Conservation (phyloP, 805 yeast genomes). For the Candida namnaoensis region DNA sequence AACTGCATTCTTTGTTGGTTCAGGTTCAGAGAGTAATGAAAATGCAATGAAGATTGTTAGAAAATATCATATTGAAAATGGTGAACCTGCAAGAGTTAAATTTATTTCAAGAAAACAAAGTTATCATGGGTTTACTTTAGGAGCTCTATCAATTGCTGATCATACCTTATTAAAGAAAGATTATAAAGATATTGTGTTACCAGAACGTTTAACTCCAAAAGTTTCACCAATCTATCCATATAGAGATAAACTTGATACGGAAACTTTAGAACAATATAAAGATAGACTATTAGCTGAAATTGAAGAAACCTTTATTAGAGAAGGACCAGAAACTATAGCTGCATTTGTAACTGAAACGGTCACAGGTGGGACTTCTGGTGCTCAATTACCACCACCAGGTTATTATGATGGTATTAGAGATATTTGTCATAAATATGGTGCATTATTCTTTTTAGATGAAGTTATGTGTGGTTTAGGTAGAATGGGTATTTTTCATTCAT, state of each 20-base stretch:
- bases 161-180: neutral
- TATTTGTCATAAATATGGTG: conserved; percentile 42
- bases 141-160: conserved; percentile 32
- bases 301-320: conserved; percentile 30
- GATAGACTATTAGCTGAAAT: conserved; percentile 28
- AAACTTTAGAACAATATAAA: conserved; percentile 32
- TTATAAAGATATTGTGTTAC: conserved; percentile 6
- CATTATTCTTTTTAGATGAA: conserved; percentile 41
- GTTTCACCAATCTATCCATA: conserved; percentile 27
- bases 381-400: conserved; percentile 33
- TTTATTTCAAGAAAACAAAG: conserved; percentile 34
- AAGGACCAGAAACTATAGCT: conserved; percentile 34
- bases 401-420: conserved; percentile 36
- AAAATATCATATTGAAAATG: conserved; percentile 36
- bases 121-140: conserved; percentile 42
- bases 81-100: conserved; percentile 30
- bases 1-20: conserved; percentile 40
- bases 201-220: conserved; percentile 19
- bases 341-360: conserved; percentile 38
- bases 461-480: conserved; percentile 51
- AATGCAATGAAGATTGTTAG: conserved; percentile 53
- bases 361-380: conserved; percentile 38
- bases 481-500: conserved; percentile 37
- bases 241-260: conserved; percentile 21
- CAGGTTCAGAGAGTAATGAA: conserved; percentile 64